Percentiles rank a stretch among this genome's conserved stretches.
Conservation (phyloP, 176 grass and related monocot species). For the Oryza officinalis region DNA sequence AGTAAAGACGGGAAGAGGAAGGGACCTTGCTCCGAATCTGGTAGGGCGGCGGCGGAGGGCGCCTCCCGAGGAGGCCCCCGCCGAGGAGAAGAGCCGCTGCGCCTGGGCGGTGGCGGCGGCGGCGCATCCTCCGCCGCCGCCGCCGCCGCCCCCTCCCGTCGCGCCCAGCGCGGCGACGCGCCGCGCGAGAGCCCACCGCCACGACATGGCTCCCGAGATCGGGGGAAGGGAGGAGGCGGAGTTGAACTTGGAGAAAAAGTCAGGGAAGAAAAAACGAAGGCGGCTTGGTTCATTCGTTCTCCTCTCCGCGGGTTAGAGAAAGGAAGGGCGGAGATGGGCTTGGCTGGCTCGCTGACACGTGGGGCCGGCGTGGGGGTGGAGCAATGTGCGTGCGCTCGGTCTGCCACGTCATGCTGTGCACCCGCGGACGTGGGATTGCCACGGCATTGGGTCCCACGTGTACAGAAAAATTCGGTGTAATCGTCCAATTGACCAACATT, state of each 20-base stretch:
- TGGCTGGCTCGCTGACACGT: neutral
- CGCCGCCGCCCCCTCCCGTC: neutral
- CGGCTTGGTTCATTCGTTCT: neutral
- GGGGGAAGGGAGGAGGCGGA: neutral
- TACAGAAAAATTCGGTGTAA: too few species aligned
- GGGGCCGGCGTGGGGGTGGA: neutral
- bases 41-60: neutral
- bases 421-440: neutral
- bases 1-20: neutral
- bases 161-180: constrained; percentile 30
- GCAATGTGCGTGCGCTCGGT: neutral
- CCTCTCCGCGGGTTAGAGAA: neutral
- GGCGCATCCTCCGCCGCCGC: too few species aligned
- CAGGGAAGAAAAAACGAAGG: neutral
- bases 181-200: constrained; percentile 50
- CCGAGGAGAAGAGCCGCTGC: constrained; percentile 36
- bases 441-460: neutral
- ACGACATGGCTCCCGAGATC: constrained; percentile 54
- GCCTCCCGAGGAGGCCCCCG: constrained; percentile 26
- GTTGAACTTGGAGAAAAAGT: constrained; percentile 52
- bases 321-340: neutral
- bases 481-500: too few species aligned
- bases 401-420: constrained; percentile 8
- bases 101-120: neutral
- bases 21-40: constrained; percentile 56